These are phyloP conservation scores for Beta vulgaris DNA, from an alignment of 148 eudicot genomes.

Conservation along the genomic window DNA sequence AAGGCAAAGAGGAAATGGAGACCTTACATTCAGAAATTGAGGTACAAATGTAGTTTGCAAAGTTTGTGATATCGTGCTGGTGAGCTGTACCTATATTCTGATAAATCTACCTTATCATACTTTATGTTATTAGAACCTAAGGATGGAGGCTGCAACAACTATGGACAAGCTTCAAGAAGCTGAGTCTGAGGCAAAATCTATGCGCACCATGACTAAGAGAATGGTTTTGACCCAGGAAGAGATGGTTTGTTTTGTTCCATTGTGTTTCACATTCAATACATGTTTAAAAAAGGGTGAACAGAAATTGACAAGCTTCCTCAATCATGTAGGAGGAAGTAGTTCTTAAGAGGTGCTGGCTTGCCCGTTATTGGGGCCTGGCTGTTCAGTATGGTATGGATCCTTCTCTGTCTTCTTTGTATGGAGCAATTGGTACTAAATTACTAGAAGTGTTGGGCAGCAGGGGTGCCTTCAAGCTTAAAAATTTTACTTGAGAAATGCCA, in stretches of 20 bases:
- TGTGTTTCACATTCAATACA: not conserved
- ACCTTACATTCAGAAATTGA: slow-evolving; percentile 69
- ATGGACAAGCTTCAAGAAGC: slow-evolving; percentile 69
- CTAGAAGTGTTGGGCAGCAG: not conserved
- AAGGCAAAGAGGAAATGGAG: slow-evolving; percentile 74
- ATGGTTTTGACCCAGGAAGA: slow-evolving; percentile 96
- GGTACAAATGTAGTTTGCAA: slow-evolving; percentile 36
- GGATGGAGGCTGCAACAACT: slow-evolving; percentile 58
- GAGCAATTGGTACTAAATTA: not conserved
- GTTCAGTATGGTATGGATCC: slow-evolving; percentile 61
- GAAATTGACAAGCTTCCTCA: slow-evolving; percentile 8
- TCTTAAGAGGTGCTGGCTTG: slow-evolving; percentile 99
- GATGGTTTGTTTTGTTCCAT: slow-evolving; percentile 59
- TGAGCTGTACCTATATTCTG: not conserved
- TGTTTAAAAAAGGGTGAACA: not conserved
- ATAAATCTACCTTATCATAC: not conserved
- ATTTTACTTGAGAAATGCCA: no score
- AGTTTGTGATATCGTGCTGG: slow-evolving; percentile 7
- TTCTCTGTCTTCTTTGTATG: slow-evolving; percentile 10
- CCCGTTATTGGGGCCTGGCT: slow-evolving; percentile 98
- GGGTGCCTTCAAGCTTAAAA: not conserved
- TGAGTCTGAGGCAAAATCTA: slow-evolving; percentile 87
- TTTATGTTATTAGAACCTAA: slow-evolving; percentile 53
- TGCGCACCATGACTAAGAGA: slow-evolving; percentile 81
- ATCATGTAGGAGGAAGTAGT: slow-evolving; percentile 87